Percentiles rank a stretch among this genome's conserved stretches.
Evolutionary conservation across 2,329 filamentous ascomycete genomes (phyloP).

Genomic region (Fusarium pseudoanthophilum): DNA sequence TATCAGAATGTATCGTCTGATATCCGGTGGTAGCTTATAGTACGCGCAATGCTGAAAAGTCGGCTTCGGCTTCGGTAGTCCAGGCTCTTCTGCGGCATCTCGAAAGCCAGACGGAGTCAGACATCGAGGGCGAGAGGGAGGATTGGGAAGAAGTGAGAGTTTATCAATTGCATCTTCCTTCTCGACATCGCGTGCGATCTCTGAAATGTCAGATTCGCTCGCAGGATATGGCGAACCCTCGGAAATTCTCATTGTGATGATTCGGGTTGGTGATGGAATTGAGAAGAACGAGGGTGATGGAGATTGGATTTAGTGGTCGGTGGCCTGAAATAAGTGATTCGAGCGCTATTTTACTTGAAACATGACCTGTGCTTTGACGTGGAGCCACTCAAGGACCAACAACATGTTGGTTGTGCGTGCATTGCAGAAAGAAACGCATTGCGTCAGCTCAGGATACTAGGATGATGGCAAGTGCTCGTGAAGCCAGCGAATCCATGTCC

Average conservation of each 20-base stretch:
- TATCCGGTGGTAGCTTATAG: background rate
- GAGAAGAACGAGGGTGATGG: background rate
- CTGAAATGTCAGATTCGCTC: background rate
- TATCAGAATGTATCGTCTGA: background rate
- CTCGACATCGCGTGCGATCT: background rate
- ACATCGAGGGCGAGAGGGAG: background rate
- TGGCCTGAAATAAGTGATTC: background rate
- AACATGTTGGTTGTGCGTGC: background rate
- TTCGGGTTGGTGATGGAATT: rapidly evolving
- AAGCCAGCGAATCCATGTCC: too few relatives aligned
- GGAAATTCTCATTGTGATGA: background rate
- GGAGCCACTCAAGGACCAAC: background rate
- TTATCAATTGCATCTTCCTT: background rate
- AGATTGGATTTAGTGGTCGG: rapidly evolving
- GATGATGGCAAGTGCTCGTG: background rate
- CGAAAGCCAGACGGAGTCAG: background rate
- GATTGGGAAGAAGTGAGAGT: background rate
- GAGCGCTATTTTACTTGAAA: background rate
- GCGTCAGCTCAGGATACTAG: background rate
- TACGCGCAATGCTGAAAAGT: background rate
- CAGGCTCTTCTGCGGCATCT: background rate
- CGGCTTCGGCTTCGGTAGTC: too few relatives aligned
- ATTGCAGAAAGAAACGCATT: background rate
- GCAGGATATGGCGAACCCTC: background rate
- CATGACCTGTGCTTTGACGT: background rate